Percentiles rank a stretch among this genome's conserved stretches.
These are phyloP conservation scores for Gypsophila paniculata DNA, from an alignment of 179 eudicot species.

Conservation along the genomic window DNA sequence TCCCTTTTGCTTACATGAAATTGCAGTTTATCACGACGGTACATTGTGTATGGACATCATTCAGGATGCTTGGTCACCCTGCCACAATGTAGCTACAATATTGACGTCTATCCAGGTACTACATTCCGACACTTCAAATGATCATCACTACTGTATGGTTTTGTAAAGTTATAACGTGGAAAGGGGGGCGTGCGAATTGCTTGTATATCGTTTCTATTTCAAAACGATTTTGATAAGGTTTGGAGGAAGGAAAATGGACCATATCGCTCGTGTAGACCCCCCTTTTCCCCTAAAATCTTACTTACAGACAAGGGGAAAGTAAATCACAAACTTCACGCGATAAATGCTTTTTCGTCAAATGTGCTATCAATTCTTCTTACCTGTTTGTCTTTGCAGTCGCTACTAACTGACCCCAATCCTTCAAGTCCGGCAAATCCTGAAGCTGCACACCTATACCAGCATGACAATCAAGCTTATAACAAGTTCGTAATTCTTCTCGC, in stretches of 20 bases:
- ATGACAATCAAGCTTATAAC: constrained; percentile 36
- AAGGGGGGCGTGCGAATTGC: too few relatives aligned
- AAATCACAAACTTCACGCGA: background rate
- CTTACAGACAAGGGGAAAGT: too few relatives aligned
- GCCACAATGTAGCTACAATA: constrained; percentile 39
- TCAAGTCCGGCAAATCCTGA: constrained; percentile 40
- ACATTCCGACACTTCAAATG: background rate
- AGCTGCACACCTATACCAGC: constrained; percentile 39
- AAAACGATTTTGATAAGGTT: too few relatives aligned
- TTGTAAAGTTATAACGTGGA: too few relatives aligned
- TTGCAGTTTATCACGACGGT: constrained; percentile 38
- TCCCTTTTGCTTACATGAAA: constrained; percentile 3
- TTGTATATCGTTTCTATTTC: too few relatives aligned
- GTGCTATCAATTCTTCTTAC: background rate
- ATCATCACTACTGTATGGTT: background rate
- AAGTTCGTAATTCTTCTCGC: constrained; percentile 27
- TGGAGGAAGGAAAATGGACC: background rate
- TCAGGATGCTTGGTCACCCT: constrained; percentile 43
- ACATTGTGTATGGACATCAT: constrained; percentile 40
- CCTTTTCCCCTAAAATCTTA: too few relatives aligned
- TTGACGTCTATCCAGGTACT: constrained; percentile 39
- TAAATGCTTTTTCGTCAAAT: background rate
- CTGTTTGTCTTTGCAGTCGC: constrained; percentile 29
- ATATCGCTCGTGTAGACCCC: too few relatives aligned
- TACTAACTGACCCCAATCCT: constrained; percentile 38